Evolutionary conservation across 108 stramenopile species (phyloP).

Genomic region (Cyclotella kingstonii): DNA sequence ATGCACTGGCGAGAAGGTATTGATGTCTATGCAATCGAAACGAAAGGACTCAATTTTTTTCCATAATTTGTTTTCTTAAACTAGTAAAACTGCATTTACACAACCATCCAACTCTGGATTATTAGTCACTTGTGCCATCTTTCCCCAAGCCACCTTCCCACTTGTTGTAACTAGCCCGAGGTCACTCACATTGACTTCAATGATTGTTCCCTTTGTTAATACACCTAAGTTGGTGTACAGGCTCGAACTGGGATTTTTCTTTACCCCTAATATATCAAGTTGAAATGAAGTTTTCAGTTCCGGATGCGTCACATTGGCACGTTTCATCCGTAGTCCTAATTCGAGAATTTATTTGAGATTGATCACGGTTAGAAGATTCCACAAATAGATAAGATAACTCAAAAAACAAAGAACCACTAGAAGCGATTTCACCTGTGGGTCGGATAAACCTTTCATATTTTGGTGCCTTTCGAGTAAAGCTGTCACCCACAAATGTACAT

Average conservation of each 20-base stretch:
- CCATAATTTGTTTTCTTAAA: too few relatives aligned
- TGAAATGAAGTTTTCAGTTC: constrained; percentile 99
- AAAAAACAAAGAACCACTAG: too few relatives aligned
- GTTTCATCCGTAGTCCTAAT: constrained; percentile 97
- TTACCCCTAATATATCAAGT: constrained; percentile 97
- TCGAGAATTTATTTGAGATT: too few relatives aligned
- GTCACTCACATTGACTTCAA: constrained; percentile 98
- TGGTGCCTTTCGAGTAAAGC: constrained; percentile 97
- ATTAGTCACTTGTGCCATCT: constrained; percentile 99
- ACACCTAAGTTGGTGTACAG: constrained; percentile 97
- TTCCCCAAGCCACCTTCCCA: constrained; percentile 99
- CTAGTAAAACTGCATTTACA: constrained; percentile 89
- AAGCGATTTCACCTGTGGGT: too few relatives aligned
- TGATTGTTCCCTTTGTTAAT: constrained; percentile 98
- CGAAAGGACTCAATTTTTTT: too few relatives aligned
- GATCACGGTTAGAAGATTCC: too few relatives aligned
- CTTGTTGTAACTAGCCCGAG: constrained; percentile 97
- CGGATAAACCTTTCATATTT: constrained; percentile 99
- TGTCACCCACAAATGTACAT: constrained; percentile 97
- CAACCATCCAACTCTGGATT: constrained; percentile 94
- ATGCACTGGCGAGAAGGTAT: too few relatives aligned
- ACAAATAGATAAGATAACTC: too few relatives aligned
- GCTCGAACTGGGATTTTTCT: constrained; percentile 95
- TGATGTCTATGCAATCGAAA: too few relatives aligned
- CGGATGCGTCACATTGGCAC: constrained; percentile 99